Evolutionary conservation across 108 stramenopile genomes (phyloP).

Genomic region (Cylindrotheca closterium): DNA sequence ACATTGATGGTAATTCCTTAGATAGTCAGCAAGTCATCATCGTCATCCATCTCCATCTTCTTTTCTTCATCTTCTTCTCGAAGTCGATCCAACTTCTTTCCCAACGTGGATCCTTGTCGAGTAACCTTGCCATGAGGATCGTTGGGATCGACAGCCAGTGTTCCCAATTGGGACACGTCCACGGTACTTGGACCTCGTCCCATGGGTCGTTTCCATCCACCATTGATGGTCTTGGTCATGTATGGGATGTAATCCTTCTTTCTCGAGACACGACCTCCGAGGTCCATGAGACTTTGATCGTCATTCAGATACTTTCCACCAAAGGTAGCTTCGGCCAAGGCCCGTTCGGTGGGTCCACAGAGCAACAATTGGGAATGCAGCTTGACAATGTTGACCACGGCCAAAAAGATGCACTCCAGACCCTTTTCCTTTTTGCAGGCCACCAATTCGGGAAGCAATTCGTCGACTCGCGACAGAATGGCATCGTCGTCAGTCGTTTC

Average conservation of each 20-base stretch:
- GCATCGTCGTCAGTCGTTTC: slow-evolving; percentile 75
- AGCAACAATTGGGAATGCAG: slow-evolving; percentile 45
- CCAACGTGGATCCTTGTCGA: slow-evolving; percentile 5
- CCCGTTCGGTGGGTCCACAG: slow-evolving; percentile 48
- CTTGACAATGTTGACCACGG: slow-evolving; percentile 63
- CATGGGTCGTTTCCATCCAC: slow-evolving; percentile 38
- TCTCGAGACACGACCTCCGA: slow-evolving; percentile 47
- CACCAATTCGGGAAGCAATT: slow-evolving; percentile 57
- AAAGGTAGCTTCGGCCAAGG: slow-evolving; percentile 50
- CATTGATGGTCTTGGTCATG: slow-evolving; percentile 42
- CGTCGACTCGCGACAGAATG: slow-evolving; percentile 45
- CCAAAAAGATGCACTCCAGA: slow-evolving; percentile 42
- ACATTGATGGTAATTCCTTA: too few species aligned
- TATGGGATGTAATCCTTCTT: slow-evolving; percentile 67
- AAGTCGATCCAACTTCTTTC: slow-evolving; percentile 10
- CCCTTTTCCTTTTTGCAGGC: slow-evolving; percentile 57
- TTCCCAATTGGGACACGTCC: slow-evolving; percentile 28
- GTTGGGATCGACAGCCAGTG: slow-evolving; percentile 46
- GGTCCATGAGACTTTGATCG: slow-evolving; percentile 43
- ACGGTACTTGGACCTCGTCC: slow-evolving; percentile 6
- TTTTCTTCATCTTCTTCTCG: slow-evolving; percentile 10
- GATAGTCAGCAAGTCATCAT: too few species aligned
- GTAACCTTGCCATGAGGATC: slow-evolving; percentile 44
- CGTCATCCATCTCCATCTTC: not conserved
- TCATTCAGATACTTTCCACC: slow-evolving; percentile 28